Conservation (phyloP, 352 stramenopile genomes). For the Phytophthora crassamura region DNA sequence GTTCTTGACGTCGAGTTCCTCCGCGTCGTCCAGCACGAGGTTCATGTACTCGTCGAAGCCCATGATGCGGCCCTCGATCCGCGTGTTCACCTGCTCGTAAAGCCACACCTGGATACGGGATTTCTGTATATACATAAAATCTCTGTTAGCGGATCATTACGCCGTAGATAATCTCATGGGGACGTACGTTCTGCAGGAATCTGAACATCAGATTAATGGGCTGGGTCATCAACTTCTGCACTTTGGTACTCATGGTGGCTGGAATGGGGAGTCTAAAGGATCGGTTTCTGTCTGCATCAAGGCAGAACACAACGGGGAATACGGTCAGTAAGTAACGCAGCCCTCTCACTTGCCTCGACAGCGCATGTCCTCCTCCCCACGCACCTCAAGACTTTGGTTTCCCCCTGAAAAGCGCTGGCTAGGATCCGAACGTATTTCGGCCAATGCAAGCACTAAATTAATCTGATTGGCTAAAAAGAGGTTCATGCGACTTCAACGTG, state of each 20-base stretch:
- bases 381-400: slow-evolving; percentile 14
- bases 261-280: slow-evolving; percentile 4
- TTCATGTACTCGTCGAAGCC: slow-evolving; percentile 99
- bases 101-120: slow-evolving; percentile 98
- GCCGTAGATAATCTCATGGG: neutral
- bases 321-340: neutral
- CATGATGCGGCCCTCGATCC: slow-evolving; percentile 99
- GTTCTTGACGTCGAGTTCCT: slow-evolving; percentile 96
- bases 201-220: slow-evolving; percentile 99
- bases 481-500: slow-evolving; percentile 27
- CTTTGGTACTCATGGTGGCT: slow-evolving; percentile 90
- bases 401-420: slow-evolving; percentile 41
- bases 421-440: slow-evolving; percentile 31
- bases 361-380: neutral
- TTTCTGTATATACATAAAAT: slow-evolving; percentile 74
- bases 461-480: slow-evolving; percentile 26
- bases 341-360: neutral
- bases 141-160: neutral
- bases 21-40: slow-evolving; percentile 98
- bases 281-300: slow-evolving; percentile 25
- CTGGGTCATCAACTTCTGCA: slow-evolving; percentile 99
- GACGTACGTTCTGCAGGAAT: slow-evolving; percentile 96
- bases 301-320: slow-evolving; percentile 2
- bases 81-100: slow-evolving; percentile 99
- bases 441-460: slow-evolving; percentile 7